Base-by-base conservation (phyloP, 495 filamentous ascomycete species). In the Thozetella sp. region DNA sequence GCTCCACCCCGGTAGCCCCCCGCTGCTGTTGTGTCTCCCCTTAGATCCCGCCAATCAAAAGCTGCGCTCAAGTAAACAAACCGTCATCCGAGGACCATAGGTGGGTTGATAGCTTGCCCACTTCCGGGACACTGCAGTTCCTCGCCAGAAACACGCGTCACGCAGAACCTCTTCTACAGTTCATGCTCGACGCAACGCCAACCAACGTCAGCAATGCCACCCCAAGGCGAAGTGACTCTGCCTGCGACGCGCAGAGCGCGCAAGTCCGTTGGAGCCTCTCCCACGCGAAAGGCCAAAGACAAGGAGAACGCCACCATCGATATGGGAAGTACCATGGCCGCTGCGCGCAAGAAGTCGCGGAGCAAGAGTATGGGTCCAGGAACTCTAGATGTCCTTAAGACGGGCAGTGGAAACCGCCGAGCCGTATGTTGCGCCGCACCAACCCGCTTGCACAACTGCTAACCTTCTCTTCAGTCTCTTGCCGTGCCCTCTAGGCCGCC, bases 321-420 rank as follows among this genome's bases (percentile, higher is more conserved):
- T 61, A 66, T 88, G 46, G 69, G 68, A 60, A 63, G 67, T 69
- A 61, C 72, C 61, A 61, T 75, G 72, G 56, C 80, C 68, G 64
- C 71, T 67, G 59, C 72, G 10, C 80, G 79, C 52, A 92, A 89
- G 73, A 96, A 96, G 74, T 91, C 88, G 30, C 86, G 95, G 53
- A 97, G 95, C 72, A 97, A 97, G 75, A 97, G 93, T 70, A 85
- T 99, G 60, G 95, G 95, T 1, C 94, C 94, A 22, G 95, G 93
- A 22, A 92, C 94, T 54, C 75, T 97, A 27, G 93, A 93, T 77
- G 86, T 86, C 54, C 80, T 96, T 45, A 91, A 92, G 70, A 81
- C 88, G 60, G 86, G 85, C 22, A 85, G 80, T 67, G 93, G 91
- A 13, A 97, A 97, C 72, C 79, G 91, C 59, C 86, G 90, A 73